Base-by-base conservation (phyloP, 2,329 filamentous ascomycete genomes). In the Fusarium verticillioides region DNA sequence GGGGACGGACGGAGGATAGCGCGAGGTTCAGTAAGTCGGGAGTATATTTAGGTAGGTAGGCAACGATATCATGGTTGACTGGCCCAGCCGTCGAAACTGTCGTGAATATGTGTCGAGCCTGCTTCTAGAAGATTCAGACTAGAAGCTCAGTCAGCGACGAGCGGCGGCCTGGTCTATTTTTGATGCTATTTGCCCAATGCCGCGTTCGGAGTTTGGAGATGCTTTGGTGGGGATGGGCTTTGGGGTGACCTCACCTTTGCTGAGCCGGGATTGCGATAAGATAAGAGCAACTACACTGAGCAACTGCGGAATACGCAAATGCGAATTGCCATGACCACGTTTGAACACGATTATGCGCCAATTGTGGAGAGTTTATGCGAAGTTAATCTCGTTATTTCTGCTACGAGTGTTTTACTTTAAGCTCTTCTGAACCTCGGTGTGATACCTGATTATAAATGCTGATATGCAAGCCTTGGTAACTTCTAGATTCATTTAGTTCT, bases 51-150 rank as follows among this genome's bases (percentile, higher is more conserved):
- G 46, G 54, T 57, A 54, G 46, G 57, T 57, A 58, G 43, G 59
- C 40, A 56, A 52, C 30, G 40, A 37, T 58, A 59, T 46, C 76
- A 78, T 78, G 50, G 36, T 65, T 50, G 37, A 65, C 52, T 43
- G 44, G 59, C 28, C 47, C 44, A 50, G 39, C 26, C 43, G 54
- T 60, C 42, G 60, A 56, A 47, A 18, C 46, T 58, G 56, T 61
- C 53, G 56, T 53, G 60, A 61, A 56, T 61, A 32, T 67, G 34
- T 26, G 32, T 36, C 63, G 39, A 16, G 39, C 7, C 49, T 57
- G 58, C 53, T 78, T 78, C 77, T 77, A 77, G 77, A 78, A 78
- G 66, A 60, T 78, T 78, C 77, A 78, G 63, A 43, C 47, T 63
- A 23, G 57, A 65, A 65, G 56, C 60, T 78, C 77, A 72, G 76